Evolutionary conservation across 176 grass and related monocot genomes (phyloP).

Genomic region (Cymbopogon citratus): DNA sequence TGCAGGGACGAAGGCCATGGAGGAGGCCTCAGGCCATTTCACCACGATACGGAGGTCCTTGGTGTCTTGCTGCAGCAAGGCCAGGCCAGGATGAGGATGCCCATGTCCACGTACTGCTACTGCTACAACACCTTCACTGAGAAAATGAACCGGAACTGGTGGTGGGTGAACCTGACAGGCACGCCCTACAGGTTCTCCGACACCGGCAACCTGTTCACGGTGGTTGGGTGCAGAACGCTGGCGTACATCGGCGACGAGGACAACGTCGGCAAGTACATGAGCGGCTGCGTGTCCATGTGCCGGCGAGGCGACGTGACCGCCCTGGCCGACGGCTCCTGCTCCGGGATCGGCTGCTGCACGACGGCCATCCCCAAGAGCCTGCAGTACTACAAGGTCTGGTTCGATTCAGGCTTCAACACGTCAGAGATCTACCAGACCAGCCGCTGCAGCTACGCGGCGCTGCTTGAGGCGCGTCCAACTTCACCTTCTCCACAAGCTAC

Average conservation of each 20-base stretch:
- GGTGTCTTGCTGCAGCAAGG: not conserved
- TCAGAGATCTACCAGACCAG: not conserved
- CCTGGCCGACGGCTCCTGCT: slow-evolving; percentile 11
- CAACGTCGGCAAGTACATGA: not conserved
- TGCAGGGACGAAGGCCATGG: not conserved
- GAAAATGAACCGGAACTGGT: too few relatives aligned
- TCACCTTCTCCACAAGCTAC: not conserved
- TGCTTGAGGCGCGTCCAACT: not conserved
- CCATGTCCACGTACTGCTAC: not conserved
- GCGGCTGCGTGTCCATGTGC: slow-evolving; percentile 1
- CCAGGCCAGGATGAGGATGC: not conserved
- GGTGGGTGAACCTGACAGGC: not conserved
- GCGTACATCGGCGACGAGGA: not conserved
- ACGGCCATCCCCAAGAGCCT: slow-evolving; percentile 19
- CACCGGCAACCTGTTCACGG: not conserved
- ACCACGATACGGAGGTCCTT: not conserved
- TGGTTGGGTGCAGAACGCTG: not conserved
- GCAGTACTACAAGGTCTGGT: not conserved
- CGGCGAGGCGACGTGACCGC: accelerated
- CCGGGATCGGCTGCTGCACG: slow-evolving; percentile 43
- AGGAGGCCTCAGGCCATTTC: too few relatives aligned
- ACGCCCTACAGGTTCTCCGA: not conserved
- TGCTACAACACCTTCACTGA: not conserved
- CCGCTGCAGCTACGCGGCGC: slow-evolving; percentile 16
- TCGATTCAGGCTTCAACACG: not conserved